phyloP scores from a whole-genome alignment of 2,329 filamentous ascomycete genomes.

The Moelleriella libera region DNA sequence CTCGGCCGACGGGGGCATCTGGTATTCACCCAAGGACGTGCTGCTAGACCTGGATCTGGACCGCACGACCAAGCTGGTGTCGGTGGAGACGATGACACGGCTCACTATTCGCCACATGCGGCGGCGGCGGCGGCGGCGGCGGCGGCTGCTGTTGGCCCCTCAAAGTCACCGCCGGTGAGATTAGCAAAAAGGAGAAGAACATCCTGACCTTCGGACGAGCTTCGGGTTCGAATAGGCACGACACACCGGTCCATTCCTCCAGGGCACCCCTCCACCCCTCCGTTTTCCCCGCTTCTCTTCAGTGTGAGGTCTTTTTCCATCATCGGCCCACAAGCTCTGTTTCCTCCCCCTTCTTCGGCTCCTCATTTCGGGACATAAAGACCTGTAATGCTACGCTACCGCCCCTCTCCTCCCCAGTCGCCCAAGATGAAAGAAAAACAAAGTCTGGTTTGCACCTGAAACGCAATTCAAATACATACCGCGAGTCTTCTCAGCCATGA shows the following conservation, averaged over 20 bases:
- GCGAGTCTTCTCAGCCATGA: too few species aligned
- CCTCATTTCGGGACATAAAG: background rate
- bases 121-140: too few species aligned
- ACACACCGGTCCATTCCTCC: too few species aligned
- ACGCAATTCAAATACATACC: too few species aligned
- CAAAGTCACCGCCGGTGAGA: slow-evolving; percentile 1
- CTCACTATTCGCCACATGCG: too few species aligned
- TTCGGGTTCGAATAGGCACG: background rate
- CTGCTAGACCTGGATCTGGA: too few species aligned
- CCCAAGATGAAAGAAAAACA: too few species aligned
- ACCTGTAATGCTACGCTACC: background rate
- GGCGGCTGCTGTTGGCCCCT: background rate
- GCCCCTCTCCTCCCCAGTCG: too few species aligned
- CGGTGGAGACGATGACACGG: too few species aligned
- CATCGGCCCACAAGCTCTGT: background rate
- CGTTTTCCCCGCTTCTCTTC: background rate
- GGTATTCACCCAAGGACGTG: slow-evolving; percentile 48
- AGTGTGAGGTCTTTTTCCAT: background rate
- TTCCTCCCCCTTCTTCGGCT: background rate
- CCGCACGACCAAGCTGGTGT: too few species aligned
- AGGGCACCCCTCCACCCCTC: background rate
- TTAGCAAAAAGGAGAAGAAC: background rate
- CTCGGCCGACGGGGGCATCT: slow-evolving; percentile 54
- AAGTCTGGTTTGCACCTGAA: too few species aligned
- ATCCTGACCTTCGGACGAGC: background rate